Evolutionary conservation across 192 early-diverging fungal species (phyloP).

Genomic region (Linnemannia schmuckeri): DNA sequence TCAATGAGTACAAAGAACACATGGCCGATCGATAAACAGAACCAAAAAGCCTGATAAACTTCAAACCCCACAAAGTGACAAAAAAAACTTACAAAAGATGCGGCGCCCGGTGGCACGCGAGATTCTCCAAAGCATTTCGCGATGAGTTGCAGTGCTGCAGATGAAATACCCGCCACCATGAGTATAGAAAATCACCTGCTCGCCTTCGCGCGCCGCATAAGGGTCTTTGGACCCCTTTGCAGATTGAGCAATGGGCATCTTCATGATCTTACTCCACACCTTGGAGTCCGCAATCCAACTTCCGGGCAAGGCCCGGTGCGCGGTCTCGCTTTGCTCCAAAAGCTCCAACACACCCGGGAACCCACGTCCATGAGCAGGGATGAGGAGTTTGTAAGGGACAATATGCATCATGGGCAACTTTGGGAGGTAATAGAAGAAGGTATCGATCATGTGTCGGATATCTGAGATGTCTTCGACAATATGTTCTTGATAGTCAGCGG

Average conservation of each 20-base stretch:
- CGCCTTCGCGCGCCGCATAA: constrained; percentile 45
- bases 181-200: constrained; percentile 69
- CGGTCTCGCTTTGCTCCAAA: constrained; percentile 26
- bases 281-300: constrained; percentile 40
- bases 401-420: constrained; percentile 45
- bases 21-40: no score
- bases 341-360: constrained; percentile 19
- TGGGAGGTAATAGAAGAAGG: constrained; percentile 45
- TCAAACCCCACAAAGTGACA: not conserved
- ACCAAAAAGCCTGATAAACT: no score
- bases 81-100: constrained; percentile 52
- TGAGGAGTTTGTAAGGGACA: constrained; percentile 23
- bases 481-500: constrained; percentile 35
- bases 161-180: constrained; percentile 84
- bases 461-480: constrained; percentile 39
- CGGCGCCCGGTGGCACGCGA: constrained; percentile 57
- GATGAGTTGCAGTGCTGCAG: constrained; percentile 61
- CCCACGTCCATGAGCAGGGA: constrained; percentile 22
- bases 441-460: constrained; percentile 35
- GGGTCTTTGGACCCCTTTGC: constrained; percentile 31
- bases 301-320: constrained; percentile 18
- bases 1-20: no score
- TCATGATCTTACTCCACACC: constrained; percentile 36
- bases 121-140: constrained; percentile 62
- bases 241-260: constrained; percentile 21